Base-by-base conservation (phyloP, 805 yeast species). In the Candida broadrunensis region DNA sequence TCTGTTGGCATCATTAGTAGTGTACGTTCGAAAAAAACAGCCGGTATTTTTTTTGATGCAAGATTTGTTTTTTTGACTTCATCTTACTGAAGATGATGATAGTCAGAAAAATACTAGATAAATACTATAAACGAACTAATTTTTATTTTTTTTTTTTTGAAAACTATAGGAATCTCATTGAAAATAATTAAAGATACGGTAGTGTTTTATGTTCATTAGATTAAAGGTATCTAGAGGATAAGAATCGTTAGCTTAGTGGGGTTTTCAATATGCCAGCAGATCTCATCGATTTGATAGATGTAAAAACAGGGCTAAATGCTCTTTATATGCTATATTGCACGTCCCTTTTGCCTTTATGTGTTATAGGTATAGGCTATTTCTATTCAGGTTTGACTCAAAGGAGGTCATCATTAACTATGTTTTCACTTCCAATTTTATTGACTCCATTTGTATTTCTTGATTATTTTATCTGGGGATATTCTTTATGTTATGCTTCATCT, bases 381-480 rank as follows among this genome's bases (percentile, higher is more conserved):
- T 70, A 70, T 46, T 66, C 72, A 2, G 75, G 75, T 4, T 52
- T 70, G 30, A 68, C 67, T 7, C 75, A 70, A 42, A 47, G 74
- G 46, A 49, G 73, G 36, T 67, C 73, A 2, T 59, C 73, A 9
- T 51, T 70, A 27, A 58, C 72, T 5, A 65, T 68, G 64, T 52
- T 70, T 19, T 62, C 71, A 2, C 41, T 66, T 11, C 72, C 74
- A 5, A 15, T 60, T 6, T 35, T 67, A 13, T 37, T 68, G 14
- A 34, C 49, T 1, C 68, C 72, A 1, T 42, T 66, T 1, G 47
- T 67, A 3, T 48, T 65, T 26, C 39, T 70, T 15, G 75, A 70
- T 44, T 70, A 74, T 74, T 70, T 54, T 48, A 66, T 70, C 7
- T 67, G 73, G 73, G 63, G 75, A 5, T 70, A 70, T 42, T 67